These are phyloP conservation scores for Bruguiera parviflora DNA, from an alignment of 345 rosid genomes.

Conservation along the genomic window DNA sequence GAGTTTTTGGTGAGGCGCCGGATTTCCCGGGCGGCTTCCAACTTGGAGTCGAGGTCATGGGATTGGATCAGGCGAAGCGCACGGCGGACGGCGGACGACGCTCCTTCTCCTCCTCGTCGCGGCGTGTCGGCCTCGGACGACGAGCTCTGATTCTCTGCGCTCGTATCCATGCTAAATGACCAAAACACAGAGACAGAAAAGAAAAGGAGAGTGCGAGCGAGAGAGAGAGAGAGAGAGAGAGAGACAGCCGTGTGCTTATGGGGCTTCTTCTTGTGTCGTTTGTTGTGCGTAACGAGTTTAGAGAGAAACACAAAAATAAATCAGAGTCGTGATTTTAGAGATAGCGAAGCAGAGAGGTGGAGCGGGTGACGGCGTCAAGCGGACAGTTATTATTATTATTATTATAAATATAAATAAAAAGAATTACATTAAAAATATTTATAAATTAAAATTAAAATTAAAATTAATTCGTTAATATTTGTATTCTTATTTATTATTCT, in stretches of 20 bases:
- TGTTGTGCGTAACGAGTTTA: background rate
- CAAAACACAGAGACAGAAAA: slow-evolving; percentile 8
- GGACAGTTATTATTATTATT: too few species aligned
- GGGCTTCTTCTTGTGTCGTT: background rate
- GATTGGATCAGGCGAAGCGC: slow-evolving; percentile 53
- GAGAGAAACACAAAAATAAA: background rate
- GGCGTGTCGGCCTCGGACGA: slow-evolving; percentile 53
- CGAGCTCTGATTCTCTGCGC: slow-evolving; percentile 27
- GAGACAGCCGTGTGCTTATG: background rate
- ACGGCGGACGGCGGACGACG: slow-evolving; percentile 48
- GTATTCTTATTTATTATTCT: too few species aligned
- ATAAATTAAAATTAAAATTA: too few species aligned
- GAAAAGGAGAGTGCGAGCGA: background rate
- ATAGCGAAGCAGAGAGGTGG: too few species aligned
- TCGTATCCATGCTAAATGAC: slow-evolving; percentile 27
- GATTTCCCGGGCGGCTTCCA: slow-evolving; percentile 82
- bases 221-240: background rate
- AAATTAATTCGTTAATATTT: too few species aligned
- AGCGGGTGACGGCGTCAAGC: too few species aligned
- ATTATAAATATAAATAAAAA: too few species aligned
- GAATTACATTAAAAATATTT: too few species aligned
- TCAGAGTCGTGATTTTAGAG: background rate
- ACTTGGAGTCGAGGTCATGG: slow-evolving; percentile 47
- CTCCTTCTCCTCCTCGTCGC: slow-evolving; percentile 22
- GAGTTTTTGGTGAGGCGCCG: slow-evolving; percentile 91